Conservation (phyloP, 345 rosid genomes). For the Eucalyptus curtisii region DNA sequence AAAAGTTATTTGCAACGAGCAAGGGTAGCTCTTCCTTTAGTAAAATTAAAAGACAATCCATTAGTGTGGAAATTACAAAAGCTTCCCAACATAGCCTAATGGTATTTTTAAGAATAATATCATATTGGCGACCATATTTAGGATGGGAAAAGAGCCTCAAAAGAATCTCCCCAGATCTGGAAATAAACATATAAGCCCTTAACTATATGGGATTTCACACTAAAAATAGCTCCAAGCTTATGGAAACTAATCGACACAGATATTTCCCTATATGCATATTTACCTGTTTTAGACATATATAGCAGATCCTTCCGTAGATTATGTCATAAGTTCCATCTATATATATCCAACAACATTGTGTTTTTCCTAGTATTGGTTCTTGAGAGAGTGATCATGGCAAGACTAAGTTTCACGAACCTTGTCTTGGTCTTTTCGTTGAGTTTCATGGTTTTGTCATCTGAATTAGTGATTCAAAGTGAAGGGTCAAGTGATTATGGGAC, state of each 20-base stretch:
- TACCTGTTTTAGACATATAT: neutral
- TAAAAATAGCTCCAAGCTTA: neutral
- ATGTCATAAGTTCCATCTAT: neutral
- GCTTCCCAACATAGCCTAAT: neutral
- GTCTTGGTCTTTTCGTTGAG: neutral
- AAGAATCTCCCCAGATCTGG: neutral
- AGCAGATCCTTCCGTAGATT: neutral
- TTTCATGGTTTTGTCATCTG: neutral
- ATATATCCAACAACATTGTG: neutral
- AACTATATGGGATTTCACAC: neutral
- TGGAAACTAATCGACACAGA: neutral
- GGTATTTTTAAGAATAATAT: neutral
- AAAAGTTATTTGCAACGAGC: neutral
- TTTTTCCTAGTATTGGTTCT: neutral
- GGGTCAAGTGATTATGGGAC: constrained; percentile 21
- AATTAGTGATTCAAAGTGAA: neutral
- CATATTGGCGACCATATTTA: neutral
- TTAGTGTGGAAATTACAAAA: neutral
- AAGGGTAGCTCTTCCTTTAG: neutral
- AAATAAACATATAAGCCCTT: neutral
- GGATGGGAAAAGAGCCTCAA: neutral
- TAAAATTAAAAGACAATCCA: neutral
- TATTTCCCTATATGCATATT: neutral
- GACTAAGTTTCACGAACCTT: neutral
- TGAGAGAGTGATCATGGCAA: neutral